Base-by-base conservation (phyloP, 2,329 filamentous ascomycete species). In the Claviceps lovelessii region DNA sequence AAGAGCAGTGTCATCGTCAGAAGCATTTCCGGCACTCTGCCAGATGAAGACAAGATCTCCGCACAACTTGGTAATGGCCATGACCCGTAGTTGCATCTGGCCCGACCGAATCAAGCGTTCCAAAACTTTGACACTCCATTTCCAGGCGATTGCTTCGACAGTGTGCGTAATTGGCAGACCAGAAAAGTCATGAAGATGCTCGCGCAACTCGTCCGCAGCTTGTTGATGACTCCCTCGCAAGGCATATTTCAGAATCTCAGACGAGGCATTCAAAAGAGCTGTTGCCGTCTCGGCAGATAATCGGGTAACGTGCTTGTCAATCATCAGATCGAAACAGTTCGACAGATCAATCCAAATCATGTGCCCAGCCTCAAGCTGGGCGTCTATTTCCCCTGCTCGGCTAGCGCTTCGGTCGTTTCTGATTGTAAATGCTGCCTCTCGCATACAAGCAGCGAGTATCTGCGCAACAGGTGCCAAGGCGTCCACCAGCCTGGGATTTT, bases 1-100 rank as follows among this genome's bases (percentile, higher is more conserved):
- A 1, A 77, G 62, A 3, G 62, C 64, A 58, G 53, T 66, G 56
- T 59, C 65, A n/a, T 70, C 68, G 10, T 69, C 73, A 56, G 60
- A 71, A 60, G 56, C 64, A 54, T 77, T 76, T n/a, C 75, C 75
- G 59, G 78, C 73, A 9, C 73, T 73, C 55, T 76, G 79, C 76
- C 83, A 93, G 29, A 88, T 73, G 0, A 68, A 64, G 9, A 94
- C 78, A 41, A 96, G 75, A 35, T 88, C 83, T 9, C 64, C 65
- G 59, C 87, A 86, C 79, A 96, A 85, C 23, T 73, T 74, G n/a
- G 81, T 79, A 51, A 91, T 83, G 23, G 88, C 89, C 65, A 81
- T 78, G 13, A 94, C 86, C 42, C 91, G 84, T 42, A 96, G 75
- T 64, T 95, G 88, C 89, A 97, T 95, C 63, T 91, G 88, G 41